Evolutionary conservation across 139 green algal species (phyloP), one percentile per base, ranked within the genome.

Genomic region (Chlorella sp.): DNA sequence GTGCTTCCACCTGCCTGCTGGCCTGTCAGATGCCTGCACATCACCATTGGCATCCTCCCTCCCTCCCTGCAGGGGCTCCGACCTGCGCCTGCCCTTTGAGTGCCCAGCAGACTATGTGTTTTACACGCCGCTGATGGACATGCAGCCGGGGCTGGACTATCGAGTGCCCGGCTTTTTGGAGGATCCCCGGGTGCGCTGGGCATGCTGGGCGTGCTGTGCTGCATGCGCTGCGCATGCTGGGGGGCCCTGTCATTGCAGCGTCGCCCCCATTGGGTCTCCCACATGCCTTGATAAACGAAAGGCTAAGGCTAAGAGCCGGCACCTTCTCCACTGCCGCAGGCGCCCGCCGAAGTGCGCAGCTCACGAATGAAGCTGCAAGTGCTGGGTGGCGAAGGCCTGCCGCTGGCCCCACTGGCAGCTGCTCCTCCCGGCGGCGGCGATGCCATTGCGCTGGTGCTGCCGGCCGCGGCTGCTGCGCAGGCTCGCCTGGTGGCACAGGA

Each of bases 1-100:
- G n/a, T n/a, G n/a, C n/a, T n/a, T 51, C 7, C 44, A 9, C 44
- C 44, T 51, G 44, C 7, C 44, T 51, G 44, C 44, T 51, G 7
- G 9, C 6, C 44, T 51, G 44, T 9, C 44, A 16, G 44, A 51
- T 51, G 6, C 44, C 44, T 51, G 44, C 44, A 9, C 44, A 16
- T 9, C 44, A 16, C 44, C 44, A 51, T 51, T 51, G 44, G 7
- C 74, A 3, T 44, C 5, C 73, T 15, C 3, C 17, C 3, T 23
- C 72, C 9, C 2, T 26, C 17, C 11, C 4, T 68, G 82, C 65
- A 81, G 51, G 44, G 82, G 73, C 73, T 78, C 73, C 39, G 82
- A 87, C 82, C 60, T 83, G 73, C 41, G 25, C 25, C 73, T 87
- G 73, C 82, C 82, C 7, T 87, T 87, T 63, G 41, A 83, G 60